Evolutionary conservation across 805 yeast species (phyloP), one percentile per base, ranked within the genome.

Genomic region (Tetrapisispora arboricola): DNA sequence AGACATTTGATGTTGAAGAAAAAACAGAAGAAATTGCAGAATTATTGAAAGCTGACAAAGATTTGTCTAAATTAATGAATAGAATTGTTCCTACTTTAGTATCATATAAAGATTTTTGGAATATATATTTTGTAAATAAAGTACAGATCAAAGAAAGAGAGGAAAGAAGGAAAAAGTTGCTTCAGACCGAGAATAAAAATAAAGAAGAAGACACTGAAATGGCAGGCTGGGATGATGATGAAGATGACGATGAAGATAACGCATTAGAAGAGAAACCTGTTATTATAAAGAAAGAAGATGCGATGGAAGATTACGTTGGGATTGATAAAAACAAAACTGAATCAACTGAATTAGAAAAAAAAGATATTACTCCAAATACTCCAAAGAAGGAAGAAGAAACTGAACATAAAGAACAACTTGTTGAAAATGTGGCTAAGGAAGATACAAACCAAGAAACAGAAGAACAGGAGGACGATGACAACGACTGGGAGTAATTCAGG

Each of bases 71-170:
- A 25, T 60, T 83, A 30, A 75, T 76, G 75, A 73, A 75, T 41
- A 63, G 64, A 22, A 56, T 86, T 7, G 94, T 87, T 2, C 94
- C 95, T 0, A 72, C 69, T 7, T 58, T 71, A 49, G 60, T 80
- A 28, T 53, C 74, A 3, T 81, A 78, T 50, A 64, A 71, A 20
- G 66, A 66, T 36, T 88, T 88, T 59, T 88, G 96, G 96, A 63
- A 66, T 34, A 70, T 78, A 26, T 87, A 84, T 61, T 81, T 76
- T 60, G 67, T 63, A 40, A 65, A 72, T 52, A 73, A 71, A 43
- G 57, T 62, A 11, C 68, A 69, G 49, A 73, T 85, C 17, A 67
- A 73, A 32, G 70, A 71, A 35, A 78, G 73, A 50, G 94, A 86
- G 51, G 65, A 66, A 51, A 70, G 76, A 55, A 71, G 95, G 54